These are phyloP conservation scores for Desmodesmus armatus DNA, from an alignment of 139 green algal genomes.

Conservation along the genomic window DNA sequence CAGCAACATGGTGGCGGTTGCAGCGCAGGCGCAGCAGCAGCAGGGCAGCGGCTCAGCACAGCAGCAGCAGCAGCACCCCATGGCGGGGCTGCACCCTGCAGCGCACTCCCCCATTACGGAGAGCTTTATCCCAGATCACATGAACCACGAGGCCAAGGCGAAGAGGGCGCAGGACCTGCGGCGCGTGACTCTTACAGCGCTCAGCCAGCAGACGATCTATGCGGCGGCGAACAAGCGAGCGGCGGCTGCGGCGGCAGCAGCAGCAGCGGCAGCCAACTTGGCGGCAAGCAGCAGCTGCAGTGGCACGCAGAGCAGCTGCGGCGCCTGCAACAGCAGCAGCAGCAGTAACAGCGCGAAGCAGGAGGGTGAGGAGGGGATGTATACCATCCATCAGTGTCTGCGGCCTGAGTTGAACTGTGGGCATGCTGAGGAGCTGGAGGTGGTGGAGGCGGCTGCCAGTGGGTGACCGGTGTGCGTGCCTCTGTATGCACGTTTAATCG, in stretches of 20 bases:
- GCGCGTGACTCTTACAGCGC: neutral
- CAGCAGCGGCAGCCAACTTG: neutral
- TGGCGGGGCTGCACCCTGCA: neutral
- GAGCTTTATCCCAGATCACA: constrained; percentile 30
- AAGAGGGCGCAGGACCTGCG: constrained; percentile 19
- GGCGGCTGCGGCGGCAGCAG: neutral
- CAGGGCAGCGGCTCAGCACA: neutral
- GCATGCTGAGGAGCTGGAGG: constrained; percentile 32
- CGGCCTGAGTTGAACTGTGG: constrained; percentile 8
- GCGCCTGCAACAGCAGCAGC: constrained; percentile 1
- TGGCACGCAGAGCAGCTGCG: neutral
- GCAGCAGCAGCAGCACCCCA: too few species aligned
- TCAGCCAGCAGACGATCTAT: neutral
- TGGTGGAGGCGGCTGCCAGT: constrained; percentile 24
- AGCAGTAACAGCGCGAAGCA: neutral
- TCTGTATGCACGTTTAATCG: neutral
- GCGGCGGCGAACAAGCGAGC: neutral
- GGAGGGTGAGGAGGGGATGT: constrained; percentile 4
- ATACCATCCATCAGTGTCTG: constrained; percentile 1
- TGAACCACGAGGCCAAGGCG: constrained; percentile 15
- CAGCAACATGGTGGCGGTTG: neutral
- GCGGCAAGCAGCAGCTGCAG: neutral
- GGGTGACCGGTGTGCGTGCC: neutral
- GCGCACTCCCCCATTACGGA: constrained; percentile 25
- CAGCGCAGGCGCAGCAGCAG: neutral